Percentiles rank a stretch among this genome's conserved stretches.
Conservation (phyloP, 176 grass and related monocot genomes). For the Oryza nivara region DNA sequence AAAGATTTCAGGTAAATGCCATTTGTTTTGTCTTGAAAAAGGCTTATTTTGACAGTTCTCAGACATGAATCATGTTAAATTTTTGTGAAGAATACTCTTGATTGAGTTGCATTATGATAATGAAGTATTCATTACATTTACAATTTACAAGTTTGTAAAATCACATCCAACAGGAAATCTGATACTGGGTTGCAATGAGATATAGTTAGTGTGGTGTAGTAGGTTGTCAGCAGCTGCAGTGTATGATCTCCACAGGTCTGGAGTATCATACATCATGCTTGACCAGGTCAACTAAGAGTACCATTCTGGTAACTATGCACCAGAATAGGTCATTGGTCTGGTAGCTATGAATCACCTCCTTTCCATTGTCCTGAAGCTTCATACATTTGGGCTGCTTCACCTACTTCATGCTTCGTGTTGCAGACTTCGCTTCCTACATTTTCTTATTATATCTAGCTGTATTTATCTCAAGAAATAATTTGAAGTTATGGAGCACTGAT, state of each 20-base stretch:
- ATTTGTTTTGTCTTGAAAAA: conserved; percentile 2
- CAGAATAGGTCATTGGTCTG: not conserved
- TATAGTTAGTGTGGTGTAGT: not conserved
- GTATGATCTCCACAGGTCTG: not conserved
- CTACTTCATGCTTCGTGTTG: not conserved
- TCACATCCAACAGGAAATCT: not conserved
- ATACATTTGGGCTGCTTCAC: not conserved
- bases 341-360: not conserved
- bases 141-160: not conserved
- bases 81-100: not conserved
- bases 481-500: not conserved
- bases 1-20: conserved; percentile 83
- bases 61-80: not conserved
- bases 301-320: not conserved
- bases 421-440: not conserved
- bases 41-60: not conserved
- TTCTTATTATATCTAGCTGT: not conserved
- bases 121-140: not conserved
- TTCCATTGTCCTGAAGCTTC: not conserved
- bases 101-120: conserved; percentile 16
- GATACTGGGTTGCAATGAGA: not conserved
- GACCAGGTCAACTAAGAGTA: not conserved
- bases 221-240: not conserved
- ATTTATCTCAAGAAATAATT: conserved; percentile 19
- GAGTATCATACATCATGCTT: not conserved